Base-by-base conservation (phyloP, 306 rosid genomes). In the Dalbergia cochinchinensis region DNA sequence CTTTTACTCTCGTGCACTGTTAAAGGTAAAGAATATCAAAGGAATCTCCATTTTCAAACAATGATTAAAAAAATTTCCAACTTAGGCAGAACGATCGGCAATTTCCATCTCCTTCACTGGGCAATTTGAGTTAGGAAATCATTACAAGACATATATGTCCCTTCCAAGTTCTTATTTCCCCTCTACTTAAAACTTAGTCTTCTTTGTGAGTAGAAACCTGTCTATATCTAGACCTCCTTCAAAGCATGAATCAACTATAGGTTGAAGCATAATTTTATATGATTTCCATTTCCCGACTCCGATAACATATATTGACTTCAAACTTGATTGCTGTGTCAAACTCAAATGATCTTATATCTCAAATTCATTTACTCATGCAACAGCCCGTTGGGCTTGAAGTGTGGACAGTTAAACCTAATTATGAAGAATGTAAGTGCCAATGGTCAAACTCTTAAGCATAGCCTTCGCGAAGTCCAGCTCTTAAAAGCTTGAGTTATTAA, bases 401-500 rank as follows among this genome's bases (percentile, higher is more conserved):
- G 7, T 37, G 69, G 48, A 37, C 50, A 65, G 8, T n/a, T 11
- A 5, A 22, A 60, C 16, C 16, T 60, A 26, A 60, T 26, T 60
- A 60, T 26, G 65, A 60, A 60, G 41, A 60, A 60, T 60, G 65
- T 1, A 8, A 5, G 16, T 6, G 7, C 9, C 65, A 60, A 60
- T 26, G 39, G 11, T 60, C 65, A 3, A 60, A 2, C 16, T 26
- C 41, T 11, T 60, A 9, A 0, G 12, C 10, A 59, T 10, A 26
- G 7, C 45, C 58, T 65, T 54, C 34, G 44, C 65, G 53, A 51
- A 77, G 18, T 13, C 42, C 55, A 51, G 9, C 65, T 75, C 63
- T 54, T 77, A 77, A 18, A 42, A 18, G 47, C 47, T 34, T 63
- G 22, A 34, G 34, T 33, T n/a, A 18, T 63, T 76, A 19, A 31